Base-by-base conservation (phyloP, 805 yeast species). In the Blastobotrys chiropterorum region DNA sequence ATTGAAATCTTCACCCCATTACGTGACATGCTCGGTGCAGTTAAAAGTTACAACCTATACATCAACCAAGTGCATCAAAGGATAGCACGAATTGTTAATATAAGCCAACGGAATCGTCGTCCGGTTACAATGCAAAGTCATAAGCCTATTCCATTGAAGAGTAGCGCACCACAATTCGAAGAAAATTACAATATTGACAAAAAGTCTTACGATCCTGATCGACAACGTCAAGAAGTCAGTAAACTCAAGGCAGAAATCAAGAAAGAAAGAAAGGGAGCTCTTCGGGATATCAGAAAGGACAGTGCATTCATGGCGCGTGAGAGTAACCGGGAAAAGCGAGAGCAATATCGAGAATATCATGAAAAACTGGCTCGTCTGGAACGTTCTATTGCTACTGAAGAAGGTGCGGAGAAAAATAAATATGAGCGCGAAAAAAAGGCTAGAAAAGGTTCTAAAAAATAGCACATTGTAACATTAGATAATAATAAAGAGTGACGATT, bases 151-250 rank as follows among this genome's bases (percentile, higher is more conserved):
- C 86, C 96, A 2, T 86, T 94, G 63, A 83, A 90, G 41, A 79
- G 96, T 1, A 79, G 78, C 62, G 85, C 90, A 38, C 99, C 99
- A 58, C 83, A 86, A 70, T 94, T 85, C 67, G 97, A 92, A 71
- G 98, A 89, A 63, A 89, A 90, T 74, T 94, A 84, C 79, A 92
- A 90, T 72, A 96, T 97, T 52, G 97, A 89, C 65, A 87, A 83
- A 80, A 90, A 87, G 72, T 86, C 95, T 6, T 86, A 89, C 67
- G 97, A 92, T 67, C 79, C 85, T 49, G 86, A 90, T 66, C 77
- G 82, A 59, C 82, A 85, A 54, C 78, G 94, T 69, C 87, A 83
- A 59, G 98, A 94, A 68, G 71, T 87, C 60, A 78, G 77, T 66
- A 94, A 94, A 76, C 79, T 92, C 74, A 81, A 79, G 70, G 82